These are phyloP conservation scores for Populus euphratica DNA, from an alignment of 345 rosid genomes.

Conservation along the genomic window DNA sequence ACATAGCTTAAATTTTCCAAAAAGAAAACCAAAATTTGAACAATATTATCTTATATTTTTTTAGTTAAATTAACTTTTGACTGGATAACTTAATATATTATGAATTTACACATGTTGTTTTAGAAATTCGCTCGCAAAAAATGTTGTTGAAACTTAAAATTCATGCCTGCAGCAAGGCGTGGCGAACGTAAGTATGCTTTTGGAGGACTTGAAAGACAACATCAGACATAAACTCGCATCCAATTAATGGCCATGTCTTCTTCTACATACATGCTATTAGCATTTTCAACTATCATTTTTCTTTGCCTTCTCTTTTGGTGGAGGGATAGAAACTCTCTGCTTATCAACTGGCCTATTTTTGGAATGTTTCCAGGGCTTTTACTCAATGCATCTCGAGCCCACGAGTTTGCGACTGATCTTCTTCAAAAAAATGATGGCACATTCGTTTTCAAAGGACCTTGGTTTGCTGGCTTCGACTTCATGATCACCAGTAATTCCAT, in stretches of 20 bases:
- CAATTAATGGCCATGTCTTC: not conserved
- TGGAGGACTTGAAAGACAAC: no score
- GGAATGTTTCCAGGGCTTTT: conserved; percentile 16
- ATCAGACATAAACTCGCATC: no score
- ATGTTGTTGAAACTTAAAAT: no score
- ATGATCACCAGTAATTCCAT: conserved; percentile 17
- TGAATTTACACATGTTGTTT: no score
- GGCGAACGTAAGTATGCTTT: no score
- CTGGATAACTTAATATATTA: no score
- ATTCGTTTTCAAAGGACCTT: conserved; percentile 15
- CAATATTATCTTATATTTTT: no score
- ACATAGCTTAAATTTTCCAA: no score
- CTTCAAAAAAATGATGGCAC: conserved; percentile 8
- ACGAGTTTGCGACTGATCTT: not conserved
- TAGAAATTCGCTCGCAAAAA: no score
- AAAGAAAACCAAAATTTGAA: no score
- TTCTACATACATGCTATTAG: not conserved
- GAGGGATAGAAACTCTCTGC: not conserved
- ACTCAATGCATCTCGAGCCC: not conserved
- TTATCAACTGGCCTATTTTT: conserved; percentile 9
- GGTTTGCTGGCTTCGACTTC: conserved; percentile 16
- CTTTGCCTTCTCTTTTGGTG: not conserved
- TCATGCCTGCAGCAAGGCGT: no score
- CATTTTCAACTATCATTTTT: not conserved
- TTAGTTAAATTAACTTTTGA: no score